phyloP scores from a whole-genome alignment of 768 basidiomycete species.

The Podaxis sp. region DNA sequence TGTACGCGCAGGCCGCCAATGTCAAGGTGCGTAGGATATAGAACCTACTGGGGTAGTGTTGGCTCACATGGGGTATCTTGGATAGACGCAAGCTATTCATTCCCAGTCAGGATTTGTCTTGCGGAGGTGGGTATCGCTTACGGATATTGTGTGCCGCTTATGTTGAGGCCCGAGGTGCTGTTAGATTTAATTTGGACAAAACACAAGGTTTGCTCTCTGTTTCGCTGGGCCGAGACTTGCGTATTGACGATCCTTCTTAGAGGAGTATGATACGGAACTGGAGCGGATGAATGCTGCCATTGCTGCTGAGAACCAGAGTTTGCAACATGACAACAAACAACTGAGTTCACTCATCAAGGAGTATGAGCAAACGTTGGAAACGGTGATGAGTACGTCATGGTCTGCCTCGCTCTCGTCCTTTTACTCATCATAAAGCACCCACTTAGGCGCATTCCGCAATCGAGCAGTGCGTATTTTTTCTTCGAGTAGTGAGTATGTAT shows the following conservation, averaged over 20 bases:
- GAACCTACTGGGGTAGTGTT: background rate
- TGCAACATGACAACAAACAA: conserved; percentile 96
- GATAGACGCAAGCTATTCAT: conserved; percentile 82
- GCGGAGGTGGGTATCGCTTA: conserved; percentile 53
- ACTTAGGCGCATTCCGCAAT: conserved; percentile 66
- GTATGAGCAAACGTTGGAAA: conserved; percentile 95
- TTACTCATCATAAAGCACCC: conserved; percentile 9
- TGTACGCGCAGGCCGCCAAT: conserved; percentile 71
- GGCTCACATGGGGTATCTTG: background rate
- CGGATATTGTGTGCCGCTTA: background rate
- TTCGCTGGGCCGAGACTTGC: background rate
- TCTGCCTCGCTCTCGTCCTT: background rate
- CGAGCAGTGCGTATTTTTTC: conserved; percentile 68
- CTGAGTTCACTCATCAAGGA: conserved; percentile 88
- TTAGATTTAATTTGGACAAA: conserved; percentile 87
- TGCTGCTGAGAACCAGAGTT: conserved; percentile 73
- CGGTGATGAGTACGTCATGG: conserved; percentile 69
- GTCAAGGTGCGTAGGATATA: conserved; percentile 68
- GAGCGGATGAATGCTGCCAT: conserved; percentile 86
- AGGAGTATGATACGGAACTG: conserved; percentile 86
- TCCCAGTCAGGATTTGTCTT: conserved; percentile 91
- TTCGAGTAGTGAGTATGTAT: conserved; percentile 9
- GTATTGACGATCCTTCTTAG: conserved; percentile 37
- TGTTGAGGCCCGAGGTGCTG: conserved; percentile 3
- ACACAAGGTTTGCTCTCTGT: conserved; percentile 55